Evolutionary conservation across 495 filamentous ascomycete genomes (phyloP).

Genomic region (Penicillium ucsense): DNA sequence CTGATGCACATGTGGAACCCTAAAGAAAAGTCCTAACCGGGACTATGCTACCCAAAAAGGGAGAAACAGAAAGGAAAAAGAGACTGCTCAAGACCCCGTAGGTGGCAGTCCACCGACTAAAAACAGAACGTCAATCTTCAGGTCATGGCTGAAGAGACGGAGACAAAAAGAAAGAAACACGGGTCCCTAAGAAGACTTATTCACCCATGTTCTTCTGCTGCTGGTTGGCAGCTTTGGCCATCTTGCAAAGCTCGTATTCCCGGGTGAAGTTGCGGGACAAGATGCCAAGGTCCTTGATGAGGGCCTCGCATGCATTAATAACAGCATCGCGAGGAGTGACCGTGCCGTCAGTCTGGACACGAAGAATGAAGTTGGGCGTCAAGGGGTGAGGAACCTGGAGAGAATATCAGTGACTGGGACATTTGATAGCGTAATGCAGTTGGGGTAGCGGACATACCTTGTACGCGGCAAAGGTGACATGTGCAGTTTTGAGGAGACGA

Average conservation of each 20-base stretch:
- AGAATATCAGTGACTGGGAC: not conserved
- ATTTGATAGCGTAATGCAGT: not conserved
- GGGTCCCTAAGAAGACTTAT: not conserved
- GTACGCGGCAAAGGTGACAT: slow-evolving; percentile 83
- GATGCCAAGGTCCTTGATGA: slow-evolving; percentile 66
- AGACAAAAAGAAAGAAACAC: not conserved
- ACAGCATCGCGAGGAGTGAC: slow-evolving; percentile 81
- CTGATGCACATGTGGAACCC: not conserved
- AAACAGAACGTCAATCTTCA: not conserved
- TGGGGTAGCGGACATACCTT: slow-evolving; percentile 44
- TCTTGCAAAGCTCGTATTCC: slow-evolving; percentile 89
- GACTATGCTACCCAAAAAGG: slow-evolving; percentile 2
- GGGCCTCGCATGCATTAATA: slow-evolving; percentile 62
- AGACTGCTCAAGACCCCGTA: slow-evolving; percentile 3
- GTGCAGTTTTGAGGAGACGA: slow-evolving; percentile 65
- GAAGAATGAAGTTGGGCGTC: slow-evolving; percentile 74
- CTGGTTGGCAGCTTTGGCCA: slow-evolving; percentile 51
- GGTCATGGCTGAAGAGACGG: too few species aligned
- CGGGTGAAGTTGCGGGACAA: slow-evolving; percentile 85
- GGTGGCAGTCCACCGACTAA: slow-evolving; percentile 9
- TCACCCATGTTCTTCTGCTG: slow-evolving; percentile 29
- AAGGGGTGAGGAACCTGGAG: slow-evolving; percentile 72
- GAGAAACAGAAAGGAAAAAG: slow-evolving; percentile 4
- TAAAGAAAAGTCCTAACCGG: slow-evolving; percentile 6
- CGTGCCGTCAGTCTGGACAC: slow-evolving; percentile 84